Percentiles rank a stretch among this genome's conserved stretches.
Evolutionary conservation across 805 yeast genomes (phyloP).

Genomic region (Teunomyces pallodes): DNA sequence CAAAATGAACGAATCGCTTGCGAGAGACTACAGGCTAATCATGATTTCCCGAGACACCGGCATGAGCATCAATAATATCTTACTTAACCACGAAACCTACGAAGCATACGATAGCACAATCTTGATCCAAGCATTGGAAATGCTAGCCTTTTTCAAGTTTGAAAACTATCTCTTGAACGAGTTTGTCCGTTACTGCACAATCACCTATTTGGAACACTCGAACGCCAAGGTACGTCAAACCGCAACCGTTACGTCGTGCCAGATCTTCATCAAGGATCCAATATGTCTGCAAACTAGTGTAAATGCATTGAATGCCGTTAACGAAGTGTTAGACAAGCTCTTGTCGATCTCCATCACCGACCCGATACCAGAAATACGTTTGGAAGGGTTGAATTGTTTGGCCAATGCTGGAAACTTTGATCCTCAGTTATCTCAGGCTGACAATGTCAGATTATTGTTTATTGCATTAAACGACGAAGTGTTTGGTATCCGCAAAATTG

Average conservation of each 20-base stretch:
- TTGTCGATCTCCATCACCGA: conserved; percentile 85
- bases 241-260: conserved; percentile 82
- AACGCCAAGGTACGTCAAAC: conserved; percentile 75
- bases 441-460: conserved; percentile 77
- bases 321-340: conserved; percentile 78
- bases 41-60: conserved; percentile 71
- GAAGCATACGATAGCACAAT: conserved; percentile 43
- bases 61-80: conserved; percentile 31
- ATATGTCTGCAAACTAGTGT: conserved; percentile 82
- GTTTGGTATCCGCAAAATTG: conserved; percentile 76
- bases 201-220: conserved; percentile 80
- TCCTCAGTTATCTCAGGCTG: conserved; percentile 92
- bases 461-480: conserved; percentile 90
- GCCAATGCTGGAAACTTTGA: conserved; percentile 67
- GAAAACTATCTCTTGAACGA: conserved; percentile 76
- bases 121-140: conserved; percentile 74
- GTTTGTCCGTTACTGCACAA: conserved; percentile 79
- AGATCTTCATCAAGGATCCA: conserved; percentile 72
- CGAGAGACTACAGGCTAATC: conserved; percentile 73
- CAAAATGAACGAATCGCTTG: conserved; percentile 60
- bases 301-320: conserved; percentile 76
- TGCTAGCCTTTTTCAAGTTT: conserved; percentile 73
- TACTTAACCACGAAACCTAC: conserved; percentile 29
- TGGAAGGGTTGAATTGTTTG: conserved; percentile 71
- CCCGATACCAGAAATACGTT: conserved; percentile 78